Conservation (phyloP, 306 rosid genomes). For the Potentilla sterilis region DNA sequence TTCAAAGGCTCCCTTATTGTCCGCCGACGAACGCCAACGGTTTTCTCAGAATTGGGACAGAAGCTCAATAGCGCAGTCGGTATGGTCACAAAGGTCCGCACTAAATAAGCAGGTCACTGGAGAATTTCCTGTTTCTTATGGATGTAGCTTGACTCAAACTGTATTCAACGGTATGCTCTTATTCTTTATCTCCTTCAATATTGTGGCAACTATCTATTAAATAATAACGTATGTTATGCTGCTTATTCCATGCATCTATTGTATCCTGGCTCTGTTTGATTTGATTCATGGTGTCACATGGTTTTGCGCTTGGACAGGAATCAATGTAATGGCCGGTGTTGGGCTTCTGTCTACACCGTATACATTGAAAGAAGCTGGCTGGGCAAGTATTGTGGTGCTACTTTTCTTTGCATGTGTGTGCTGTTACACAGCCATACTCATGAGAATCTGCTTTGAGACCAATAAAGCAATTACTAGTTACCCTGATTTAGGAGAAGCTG, state of each 20-base stretch:
- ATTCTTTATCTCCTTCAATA: neutral
- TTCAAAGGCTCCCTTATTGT: slow-evolving; percentile 49
- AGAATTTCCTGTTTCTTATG: slow-evolving; percentile 55
- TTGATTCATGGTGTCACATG: too few species aligned
- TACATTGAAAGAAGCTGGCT: slow-evolving; percentile 71
- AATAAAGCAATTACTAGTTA: slow-evolving; percentile 56
- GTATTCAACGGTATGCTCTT: slow-evolving; percentile 62
- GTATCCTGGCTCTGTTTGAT: too few species aligned
- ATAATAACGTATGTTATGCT: too few species aligned
- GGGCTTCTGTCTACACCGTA: slow-evolving; percentile 77
- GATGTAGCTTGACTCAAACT: slow-evolving; percentile 79
- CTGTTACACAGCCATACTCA: slow-evolving; percentile 75
- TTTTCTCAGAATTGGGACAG: slow-evolving; percentile 28
- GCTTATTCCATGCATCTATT: too few species aligned
- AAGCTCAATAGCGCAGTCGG: slow-evolving; percentile 43
- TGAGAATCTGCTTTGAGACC: slow-evolving; percentile 70
- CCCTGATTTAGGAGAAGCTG: slow-evolving; percentile 90
- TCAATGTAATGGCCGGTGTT: slow-evolving; percentile 82
- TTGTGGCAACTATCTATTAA: too few species aligned
- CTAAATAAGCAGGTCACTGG: slow-evolving; percentile 53
- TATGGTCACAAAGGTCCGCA: slow-evolving; percentile 47
- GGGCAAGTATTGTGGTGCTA: slow-evolving; percentile 60
- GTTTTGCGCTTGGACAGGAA: slow-evolving; percentile 38
- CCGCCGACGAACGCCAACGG: slow-evolving; percentile 33
- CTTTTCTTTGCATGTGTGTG: slow-evolving; percentile 64